These are phyloP conservation scores for Ophiostoma novo-ulmi DNA, from an alignment of 2,329 filamentous ascomycete species.

Conservation along the genomic window DNA sequence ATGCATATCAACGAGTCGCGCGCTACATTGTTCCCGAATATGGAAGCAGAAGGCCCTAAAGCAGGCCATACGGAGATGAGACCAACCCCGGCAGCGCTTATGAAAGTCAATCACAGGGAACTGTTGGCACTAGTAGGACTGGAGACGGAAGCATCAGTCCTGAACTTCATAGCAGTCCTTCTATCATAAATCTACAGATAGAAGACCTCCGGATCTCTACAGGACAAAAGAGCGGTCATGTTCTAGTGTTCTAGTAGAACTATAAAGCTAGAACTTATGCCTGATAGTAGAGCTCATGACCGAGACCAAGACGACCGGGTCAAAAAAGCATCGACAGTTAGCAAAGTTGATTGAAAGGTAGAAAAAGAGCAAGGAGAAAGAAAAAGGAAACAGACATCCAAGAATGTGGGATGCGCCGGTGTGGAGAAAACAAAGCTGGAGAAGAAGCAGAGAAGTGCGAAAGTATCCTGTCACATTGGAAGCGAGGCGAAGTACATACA, in stretches of 20 bases:
- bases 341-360: not conserved
- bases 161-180: too few relatives aligned
- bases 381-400: not conserved
- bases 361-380: not conserved
- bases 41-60: not conserved
- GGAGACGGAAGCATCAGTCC: not conserved
- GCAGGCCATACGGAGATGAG: slow-evolving; percentile 1
- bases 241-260: not conserved
- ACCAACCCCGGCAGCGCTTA: slow-evolving; percentile 3
- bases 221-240: slow-evolving; percentile 1
- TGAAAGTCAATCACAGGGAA: not conserved
- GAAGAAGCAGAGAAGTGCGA: not conserved
- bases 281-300: not conserved
- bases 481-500: not conserved
- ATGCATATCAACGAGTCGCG: not conserved
- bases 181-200: too few relatives aligned
- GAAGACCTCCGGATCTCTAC: not conserved
- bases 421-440: not conserved
- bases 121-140: not conserved
- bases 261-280: not conserved
- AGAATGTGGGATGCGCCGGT: not conserved
- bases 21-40: slow-evolving; percentile 2
- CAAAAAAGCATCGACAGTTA: slow-evolving; percentile 3
- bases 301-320: not conserved
- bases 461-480: not conserved